A percentile compares a stretch with the other conserved stretches of the same genome.
phyloP scores from a whole-genome alignment of 116 monocot species.

The Iris pallida region DNA sequence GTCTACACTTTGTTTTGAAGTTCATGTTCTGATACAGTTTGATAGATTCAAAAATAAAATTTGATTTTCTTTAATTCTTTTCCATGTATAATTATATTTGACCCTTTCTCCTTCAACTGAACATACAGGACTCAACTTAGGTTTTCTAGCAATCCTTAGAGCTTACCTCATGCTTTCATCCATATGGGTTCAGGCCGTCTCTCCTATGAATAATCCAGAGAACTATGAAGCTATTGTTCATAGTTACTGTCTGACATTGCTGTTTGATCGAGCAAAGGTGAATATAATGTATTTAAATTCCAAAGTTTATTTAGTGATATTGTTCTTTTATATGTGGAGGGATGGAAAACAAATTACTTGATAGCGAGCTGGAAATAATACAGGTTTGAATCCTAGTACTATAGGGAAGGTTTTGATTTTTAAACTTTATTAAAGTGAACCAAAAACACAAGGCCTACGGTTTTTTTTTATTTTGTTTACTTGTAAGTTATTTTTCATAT shows the following conservation, averaged over 20 bases:
- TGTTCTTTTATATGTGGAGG: too few species aligned
- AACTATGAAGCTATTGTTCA: slow-evolving; percentile 95
- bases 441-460: too few species aligned
- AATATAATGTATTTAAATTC: neutral
- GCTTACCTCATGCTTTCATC: slow-evolving; percentile 82
- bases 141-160: slow-evolving; percentile 64
- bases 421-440: too few species aligned
- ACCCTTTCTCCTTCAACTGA: too few species aligned
- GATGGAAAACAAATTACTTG: too few species aligned
- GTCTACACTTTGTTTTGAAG: neutral
- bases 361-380: too few species aligned
- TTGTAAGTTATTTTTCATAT: too few species aligned
- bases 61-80: neutral
- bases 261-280: slow-evolving; percentile 90
- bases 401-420: too few species aligned
- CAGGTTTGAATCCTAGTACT: too few species aligned
- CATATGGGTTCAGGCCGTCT: slow-evolving; percentile 81
- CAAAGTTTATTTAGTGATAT: too few species aligned
- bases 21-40: neutral
- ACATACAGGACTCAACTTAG: slow-evolving; percentile 58
- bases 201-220: slow-evolving; percentile 69
- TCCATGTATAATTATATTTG: too few species aligned
- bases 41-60: neutral
- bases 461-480: too few species aligned
- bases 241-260: slow-evolving; percentile 69